Percentiles rank a stretch among this genome's conserved stretches.
Conservation (phyloP, 2,329 filamentous ascomycete species). For the Grosmannia huntii region DNA sequence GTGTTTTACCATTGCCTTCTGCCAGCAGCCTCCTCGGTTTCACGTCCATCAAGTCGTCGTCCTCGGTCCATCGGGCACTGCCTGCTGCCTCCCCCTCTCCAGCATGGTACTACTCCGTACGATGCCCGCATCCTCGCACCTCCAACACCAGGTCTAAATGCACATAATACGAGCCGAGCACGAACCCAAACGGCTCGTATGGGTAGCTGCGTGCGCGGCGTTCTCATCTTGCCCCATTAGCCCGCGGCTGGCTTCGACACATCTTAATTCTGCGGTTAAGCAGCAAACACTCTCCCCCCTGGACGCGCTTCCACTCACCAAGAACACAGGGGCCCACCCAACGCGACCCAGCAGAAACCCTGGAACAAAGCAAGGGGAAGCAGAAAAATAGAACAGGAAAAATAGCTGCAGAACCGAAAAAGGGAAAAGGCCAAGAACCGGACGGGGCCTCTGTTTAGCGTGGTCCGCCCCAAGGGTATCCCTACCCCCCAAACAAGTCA, state of each 20-base stretch:
- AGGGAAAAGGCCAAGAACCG: background rate
- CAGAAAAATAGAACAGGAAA: background rate
- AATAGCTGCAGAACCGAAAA: background rate
- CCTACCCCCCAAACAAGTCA: conserved; percentile 8
- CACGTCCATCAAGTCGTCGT: background rate
- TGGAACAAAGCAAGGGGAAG: conserved; percentile 5
- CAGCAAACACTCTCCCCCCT: background rate
- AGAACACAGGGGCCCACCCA: conserved; percentile 5
- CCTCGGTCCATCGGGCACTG: background rate
- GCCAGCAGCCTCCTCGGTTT: background rate
- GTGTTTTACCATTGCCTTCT: background rate
- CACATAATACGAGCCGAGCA: background rate
- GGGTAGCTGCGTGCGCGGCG: background rate
- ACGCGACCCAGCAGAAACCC: conserved; percentile 10
- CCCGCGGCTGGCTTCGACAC: background rate
- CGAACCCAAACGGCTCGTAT: background rate
- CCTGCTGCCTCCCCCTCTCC: background rate
- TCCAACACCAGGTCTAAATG: background rate
- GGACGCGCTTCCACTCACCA: background rate
- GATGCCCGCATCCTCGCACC: too few relatives aligned
- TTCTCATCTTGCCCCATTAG: background rate
- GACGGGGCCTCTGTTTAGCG: conserved; percentile 2
- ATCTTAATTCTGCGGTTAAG: background rate
- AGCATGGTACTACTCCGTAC: too few relatives aligned
- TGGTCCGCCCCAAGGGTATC: conserved; percentile 4